These are phyloP conservation scores for Triticum turgidum DNA, from an alignment of 176 grass and related monocot species.

Conservation along the genomic window DNA sequence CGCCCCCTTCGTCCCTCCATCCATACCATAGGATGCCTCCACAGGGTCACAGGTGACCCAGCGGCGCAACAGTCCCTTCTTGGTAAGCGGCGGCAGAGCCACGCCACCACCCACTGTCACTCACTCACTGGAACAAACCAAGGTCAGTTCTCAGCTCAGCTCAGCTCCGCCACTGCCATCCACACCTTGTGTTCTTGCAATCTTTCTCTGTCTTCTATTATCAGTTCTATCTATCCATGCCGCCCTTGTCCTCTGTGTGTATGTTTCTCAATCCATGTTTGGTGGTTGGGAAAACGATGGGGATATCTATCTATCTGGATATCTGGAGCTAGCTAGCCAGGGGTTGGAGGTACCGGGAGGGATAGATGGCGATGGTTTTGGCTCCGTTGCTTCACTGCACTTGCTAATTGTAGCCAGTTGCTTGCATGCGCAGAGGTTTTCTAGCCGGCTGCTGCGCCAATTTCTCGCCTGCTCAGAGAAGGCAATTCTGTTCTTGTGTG, in stretches of 20 bases:
- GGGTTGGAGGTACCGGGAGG: not conserved
- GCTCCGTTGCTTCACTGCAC: constrained; percentile 22
- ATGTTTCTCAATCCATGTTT: constrained; percentile 16
- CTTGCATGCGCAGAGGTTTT: not conserved
- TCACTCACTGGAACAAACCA: not conserved
- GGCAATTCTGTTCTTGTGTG: not conserved
- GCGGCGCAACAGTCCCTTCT: constrained; percentile 9
- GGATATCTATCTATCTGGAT: constrained; percentile 7
- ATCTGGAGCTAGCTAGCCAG: not conserved
- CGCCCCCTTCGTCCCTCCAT: not conserved
- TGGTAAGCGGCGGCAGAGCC: constrained; percentile 32
- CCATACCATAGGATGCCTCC: constrained; percentile 51
- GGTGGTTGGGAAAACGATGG: constrained; percentile 56
- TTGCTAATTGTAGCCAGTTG: not conserved
- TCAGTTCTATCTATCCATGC: not conserved
- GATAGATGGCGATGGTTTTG: constrained; percentile 56
- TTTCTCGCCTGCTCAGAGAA: not conserved
- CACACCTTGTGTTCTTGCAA: constrained; percentile 26
- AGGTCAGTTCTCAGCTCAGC: constrained; percentile 28
- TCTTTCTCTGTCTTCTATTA: not conserved
- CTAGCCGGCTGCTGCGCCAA: not conserved
- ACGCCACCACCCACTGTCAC: constrained; percentile 20
- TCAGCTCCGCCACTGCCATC: not conserved
- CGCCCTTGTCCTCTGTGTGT: not conserved
- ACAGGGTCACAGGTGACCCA: constrained; percentile 26